Conservation (phyloP, 805 yeast genomes). For the Suhomyces pyralidae region DNA sequence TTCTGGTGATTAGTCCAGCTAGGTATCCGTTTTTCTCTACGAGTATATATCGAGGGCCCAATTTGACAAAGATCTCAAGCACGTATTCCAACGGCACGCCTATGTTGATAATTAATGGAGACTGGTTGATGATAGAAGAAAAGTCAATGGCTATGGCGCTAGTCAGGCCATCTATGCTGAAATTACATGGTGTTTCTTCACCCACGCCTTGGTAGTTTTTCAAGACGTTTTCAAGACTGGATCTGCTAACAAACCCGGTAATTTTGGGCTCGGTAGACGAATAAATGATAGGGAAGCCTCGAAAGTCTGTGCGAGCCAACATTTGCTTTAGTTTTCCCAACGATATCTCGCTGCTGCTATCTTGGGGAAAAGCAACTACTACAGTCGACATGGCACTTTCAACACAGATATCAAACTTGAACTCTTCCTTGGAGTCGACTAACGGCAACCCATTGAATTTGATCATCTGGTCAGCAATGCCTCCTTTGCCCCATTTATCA, state of each 20-base stretch:
- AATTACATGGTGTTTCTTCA: conserved; percentile 16
- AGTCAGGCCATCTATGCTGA: conserved; percentile 6
- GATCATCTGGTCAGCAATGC: conserved; percentile 96
- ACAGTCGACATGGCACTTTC: conserved; percentile 62
- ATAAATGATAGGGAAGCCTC: conserved; percentile 55
- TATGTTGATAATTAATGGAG: conserved; percentile 61
- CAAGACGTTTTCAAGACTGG: conserved; percentile 35
- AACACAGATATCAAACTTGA: conserved; percentile 42
- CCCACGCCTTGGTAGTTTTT: conserved; percentile 16
- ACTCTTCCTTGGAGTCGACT: conserved; percentile 69
- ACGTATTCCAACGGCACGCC: conserved; percentile 57
- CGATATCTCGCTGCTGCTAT: conserved; percentile 24
- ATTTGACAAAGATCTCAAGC: conserved; percentile 64
- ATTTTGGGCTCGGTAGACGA: conserved; percentile 36
- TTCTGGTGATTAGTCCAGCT: conserved; percentile 78
- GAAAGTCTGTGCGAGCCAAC: conserved; percentile 31
- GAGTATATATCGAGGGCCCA: conserved; percentile 76
- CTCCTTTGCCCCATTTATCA: conserved; percentile 72
- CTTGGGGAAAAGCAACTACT: conserved; percentile 36
- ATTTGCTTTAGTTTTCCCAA: conserved; percentile 32
- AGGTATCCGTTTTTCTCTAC: conserved; percentile 61
- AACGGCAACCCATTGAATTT: conserved; percentile 83
- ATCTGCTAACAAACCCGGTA: conserved; percentile 45
- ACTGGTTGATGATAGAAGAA: conserved; percentile 40
- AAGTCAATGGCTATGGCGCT: conserved; percentile 17